Conservation (phyloP, 169 alveolate species). For the Besnoitia besnoiti region DNA sequence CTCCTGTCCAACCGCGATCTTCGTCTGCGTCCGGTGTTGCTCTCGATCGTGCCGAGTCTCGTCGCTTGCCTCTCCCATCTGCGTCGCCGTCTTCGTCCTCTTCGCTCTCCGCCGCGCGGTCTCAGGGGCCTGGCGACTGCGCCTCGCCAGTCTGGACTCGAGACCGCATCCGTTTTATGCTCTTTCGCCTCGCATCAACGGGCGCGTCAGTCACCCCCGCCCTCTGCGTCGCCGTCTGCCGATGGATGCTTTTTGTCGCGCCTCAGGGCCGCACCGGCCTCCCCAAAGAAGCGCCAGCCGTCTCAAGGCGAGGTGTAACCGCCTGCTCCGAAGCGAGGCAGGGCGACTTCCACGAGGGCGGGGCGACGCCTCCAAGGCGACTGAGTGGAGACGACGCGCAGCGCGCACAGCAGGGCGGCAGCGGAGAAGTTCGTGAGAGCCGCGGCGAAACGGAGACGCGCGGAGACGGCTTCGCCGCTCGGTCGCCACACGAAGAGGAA, state of each 20-base stretch:
- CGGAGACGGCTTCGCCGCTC: too few species aligned
- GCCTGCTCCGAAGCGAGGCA: too few species aligned
- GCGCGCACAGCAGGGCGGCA: too few species aligned
- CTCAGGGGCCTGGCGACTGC: neutral
- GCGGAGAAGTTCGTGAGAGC: too few species aligned
- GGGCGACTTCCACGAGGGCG: too few species aligned
- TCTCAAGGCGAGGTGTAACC: too few species aligned
- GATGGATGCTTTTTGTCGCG: neutral
- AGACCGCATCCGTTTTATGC: neutral
- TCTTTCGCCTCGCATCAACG: neutral
- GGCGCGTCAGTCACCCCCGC: neutral
- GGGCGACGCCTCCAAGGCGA: too few species aligned
- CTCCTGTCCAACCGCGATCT: neutral
- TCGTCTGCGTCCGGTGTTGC: neutral
- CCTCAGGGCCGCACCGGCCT: neutral
- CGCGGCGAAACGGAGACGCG: too few species aligned
- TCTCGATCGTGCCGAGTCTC: neutral
- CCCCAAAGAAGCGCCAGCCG: too few species aligned
- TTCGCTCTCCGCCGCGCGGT: neutral
- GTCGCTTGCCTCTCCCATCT: neutral
- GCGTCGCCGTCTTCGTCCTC: neutral
- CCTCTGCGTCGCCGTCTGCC: neutral
- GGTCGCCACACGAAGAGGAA: too few species aligned
- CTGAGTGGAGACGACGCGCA: too few species aligned
- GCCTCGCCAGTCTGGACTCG: too few species aligned